Evolutionary conservation across 2,329 filamentous ascomycete genomes (phyloP).

Genomic region (Furcasterigmium sp.): DNA sequence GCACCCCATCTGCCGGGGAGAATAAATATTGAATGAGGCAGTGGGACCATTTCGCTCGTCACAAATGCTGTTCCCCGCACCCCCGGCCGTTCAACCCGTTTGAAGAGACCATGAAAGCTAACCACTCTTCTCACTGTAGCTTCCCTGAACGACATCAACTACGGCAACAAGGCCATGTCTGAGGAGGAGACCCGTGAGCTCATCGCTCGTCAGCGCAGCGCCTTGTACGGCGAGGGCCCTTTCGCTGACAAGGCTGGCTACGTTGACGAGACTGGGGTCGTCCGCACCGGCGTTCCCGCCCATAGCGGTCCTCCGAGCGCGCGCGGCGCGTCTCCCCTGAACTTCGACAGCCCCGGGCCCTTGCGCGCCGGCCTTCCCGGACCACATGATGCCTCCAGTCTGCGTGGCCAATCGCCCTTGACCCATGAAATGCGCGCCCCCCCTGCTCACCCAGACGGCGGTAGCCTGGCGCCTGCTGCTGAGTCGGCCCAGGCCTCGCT

Average conservation of each 20-base stretch:
- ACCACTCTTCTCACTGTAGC: constrained; percentile 9
- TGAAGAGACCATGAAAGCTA: constrained; percentile 5
- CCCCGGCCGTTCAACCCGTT: no score
- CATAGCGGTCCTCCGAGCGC: constrained; percentile 58
- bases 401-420: constrained; percentile 4
- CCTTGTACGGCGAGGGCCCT: constrained; percentile 75
- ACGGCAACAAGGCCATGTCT: constrained; percentile 73
- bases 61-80: background rate
- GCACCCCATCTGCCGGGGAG: constrained; percentile 13
- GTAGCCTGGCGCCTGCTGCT: constrained; percentile 32
- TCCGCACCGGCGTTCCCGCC: constrained; percentile 62
- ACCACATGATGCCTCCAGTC: constrained; percentile 18
- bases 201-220: constrained; percentile 91
- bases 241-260: constrained; percentile 65
- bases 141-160: constrained; percentile 15
- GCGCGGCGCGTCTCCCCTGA: constrained; percentile 74
- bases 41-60: constrained; percentile 7
- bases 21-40: constrained; percentile 25
- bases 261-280: constrained; percentile 60
- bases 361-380: constrained; percentile 34
- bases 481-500: constrained; percentile 30
- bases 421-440: constrained; percentile 55
- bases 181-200: constrained; percentile 95
- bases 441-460: constrained; percentile 44
- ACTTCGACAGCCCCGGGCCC: constrained; percentile 52